Evolutionary conservation across 108 stramenopile species (phyloP).

Genomic region (Nitzschia sp.): DNA sequence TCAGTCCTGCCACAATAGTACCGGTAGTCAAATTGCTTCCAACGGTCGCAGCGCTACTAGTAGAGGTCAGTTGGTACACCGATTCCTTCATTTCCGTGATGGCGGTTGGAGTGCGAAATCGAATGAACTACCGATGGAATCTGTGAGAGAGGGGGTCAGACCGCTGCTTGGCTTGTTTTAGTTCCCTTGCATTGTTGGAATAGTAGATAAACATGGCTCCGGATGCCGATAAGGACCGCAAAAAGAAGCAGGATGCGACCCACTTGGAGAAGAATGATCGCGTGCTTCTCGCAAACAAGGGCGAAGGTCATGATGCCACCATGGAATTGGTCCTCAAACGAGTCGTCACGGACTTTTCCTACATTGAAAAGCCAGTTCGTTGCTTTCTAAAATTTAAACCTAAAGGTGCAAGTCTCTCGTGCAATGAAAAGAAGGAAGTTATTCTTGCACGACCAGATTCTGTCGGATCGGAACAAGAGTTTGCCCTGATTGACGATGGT

Average conservation of each 20-base stretch:
- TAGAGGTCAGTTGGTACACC: too few species aligned
- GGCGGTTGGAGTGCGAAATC: too few species aligned
- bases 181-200: too few species aligned
- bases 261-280: background rate
- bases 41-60: too few species aligned
- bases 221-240: background rate
- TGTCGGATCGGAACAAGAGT: background rate
- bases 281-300: too few species aligned
- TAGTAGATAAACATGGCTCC: background rate
- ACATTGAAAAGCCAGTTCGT: background rate
- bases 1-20: too few species aligned
- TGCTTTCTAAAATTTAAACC: background rate
- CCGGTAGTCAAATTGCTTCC: too few species aligned
- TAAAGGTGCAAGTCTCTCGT: background rate
- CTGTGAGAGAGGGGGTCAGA: too few species aligned
- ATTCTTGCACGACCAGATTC: background rate
- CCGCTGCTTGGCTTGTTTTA: too few species aligned
- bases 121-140: too few species aligned
- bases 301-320: background rate
- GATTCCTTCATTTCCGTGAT: too few species aligned
- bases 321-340: background rate
- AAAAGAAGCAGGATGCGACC: background rate
- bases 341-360: background rate
- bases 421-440: background rate
- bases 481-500: background rate